phyloP scores from a whole-genome alignment of 768 basidiomycete genomes.

The Tylopilus balloui region DNA sequence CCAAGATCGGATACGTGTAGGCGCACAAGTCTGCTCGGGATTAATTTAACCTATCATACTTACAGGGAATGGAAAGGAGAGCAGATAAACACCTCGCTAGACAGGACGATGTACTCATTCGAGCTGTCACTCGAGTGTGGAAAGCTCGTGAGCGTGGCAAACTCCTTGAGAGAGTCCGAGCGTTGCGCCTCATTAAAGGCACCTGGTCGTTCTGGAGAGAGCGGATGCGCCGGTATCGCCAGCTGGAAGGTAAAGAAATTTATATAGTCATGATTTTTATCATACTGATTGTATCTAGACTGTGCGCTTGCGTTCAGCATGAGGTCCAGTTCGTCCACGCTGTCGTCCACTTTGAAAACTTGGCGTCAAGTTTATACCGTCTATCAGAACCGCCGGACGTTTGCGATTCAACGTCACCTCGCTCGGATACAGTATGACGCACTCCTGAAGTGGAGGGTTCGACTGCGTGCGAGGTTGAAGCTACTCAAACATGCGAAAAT shows the following conservation, averaged over 20 bases:
- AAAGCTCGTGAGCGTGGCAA: constrained; percentile 61
- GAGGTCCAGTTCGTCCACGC: constrained; percentile 40
- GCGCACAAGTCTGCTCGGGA: constrained; percentile 16
- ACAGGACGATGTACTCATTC: constrained; percentile 54
- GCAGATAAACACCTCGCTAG: constrained; percentile 53
- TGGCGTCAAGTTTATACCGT: constrained; percentile 44
- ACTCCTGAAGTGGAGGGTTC: constrained; percentile 53
- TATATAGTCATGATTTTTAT: background rate
- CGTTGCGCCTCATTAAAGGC: constrained; percentile 41
- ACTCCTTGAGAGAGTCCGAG: constrained; percentile 50
- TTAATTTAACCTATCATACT: constrained; percentile 9
- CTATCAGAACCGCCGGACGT: constrained; percentile 43
- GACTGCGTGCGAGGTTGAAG: constrained; percentile 46
- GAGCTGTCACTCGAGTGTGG: constrained; percentile 61
- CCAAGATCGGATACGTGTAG: constrained; percentile 46
- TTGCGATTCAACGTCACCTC: constrained; percentile 42
- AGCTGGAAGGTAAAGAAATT: constrained; percentile 43
- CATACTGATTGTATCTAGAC: constrained; percentile 33
- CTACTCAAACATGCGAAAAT: constrained; percentile 50
- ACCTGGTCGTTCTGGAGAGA: constrained; percentile 50
- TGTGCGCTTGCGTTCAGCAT: constrained; percentile 47
- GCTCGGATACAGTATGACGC: constrained; percentile 38
- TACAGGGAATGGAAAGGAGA: constrained; percentile 52
- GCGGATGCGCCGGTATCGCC: constrained; percentile 36
- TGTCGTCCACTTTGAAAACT: constrained; percentile 35